Conservation (phyloP, 495 filamentous ascomycete genomes). For the Neurospora sp. region DNA sequence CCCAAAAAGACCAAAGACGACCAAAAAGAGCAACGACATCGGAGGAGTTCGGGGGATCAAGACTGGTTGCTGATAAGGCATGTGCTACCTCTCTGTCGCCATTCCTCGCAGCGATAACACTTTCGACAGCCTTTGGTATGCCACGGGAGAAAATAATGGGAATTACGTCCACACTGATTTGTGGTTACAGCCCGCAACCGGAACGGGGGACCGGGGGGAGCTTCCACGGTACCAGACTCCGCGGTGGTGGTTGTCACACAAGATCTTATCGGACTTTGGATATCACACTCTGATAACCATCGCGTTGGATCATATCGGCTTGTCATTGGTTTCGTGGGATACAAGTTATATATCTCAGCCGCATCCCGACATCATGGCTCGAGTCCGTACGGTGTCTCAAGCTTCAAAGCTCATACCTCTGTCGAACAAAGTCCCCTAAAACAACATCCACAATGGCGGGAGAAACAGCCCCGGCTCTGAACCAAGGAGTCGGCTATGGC, state of each 20-base stretch:
- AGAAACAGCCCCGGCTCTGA: slow-evolving; percentile 42
- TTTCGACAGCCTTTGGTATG: background rate
- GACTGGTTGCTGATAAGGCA: background rate
- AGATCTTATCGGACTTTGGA: background rate
- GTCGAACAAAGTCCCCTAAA: background rate
- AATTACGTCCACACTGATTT: background rate
- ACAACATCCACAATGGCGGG: background rate
- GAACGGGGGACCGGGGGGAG: background rate
- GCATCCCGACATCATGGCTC: background rate
- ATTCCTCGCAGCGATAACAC: background rate
- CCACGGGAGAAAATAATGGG: background rate
- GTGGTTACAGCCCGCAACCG: background rate
- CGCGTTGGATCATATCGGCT: background rate
- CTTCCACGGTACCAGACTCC: background rate
- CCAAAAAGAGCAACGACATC: background rate
- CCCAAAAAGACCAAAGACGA: background rate
- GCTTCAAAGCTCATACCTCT: background rate
- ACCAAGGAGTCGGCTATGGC: slow-evolving; percentile 69
- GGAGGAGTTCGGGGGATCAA: background rate
- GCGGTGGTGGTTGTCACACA: background rate
- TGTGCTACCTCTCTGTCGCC: background rate
- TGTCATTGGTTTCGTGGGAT: background rate
- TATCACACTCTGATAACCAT: background rate
- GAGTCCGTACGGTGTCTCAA: background rate
- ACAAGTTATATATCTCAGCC: background rate